phyloP scores from a whole-genome alignment of 2,329 filamentous ascomycete species.

The Claviceps maximensis region DNA sequence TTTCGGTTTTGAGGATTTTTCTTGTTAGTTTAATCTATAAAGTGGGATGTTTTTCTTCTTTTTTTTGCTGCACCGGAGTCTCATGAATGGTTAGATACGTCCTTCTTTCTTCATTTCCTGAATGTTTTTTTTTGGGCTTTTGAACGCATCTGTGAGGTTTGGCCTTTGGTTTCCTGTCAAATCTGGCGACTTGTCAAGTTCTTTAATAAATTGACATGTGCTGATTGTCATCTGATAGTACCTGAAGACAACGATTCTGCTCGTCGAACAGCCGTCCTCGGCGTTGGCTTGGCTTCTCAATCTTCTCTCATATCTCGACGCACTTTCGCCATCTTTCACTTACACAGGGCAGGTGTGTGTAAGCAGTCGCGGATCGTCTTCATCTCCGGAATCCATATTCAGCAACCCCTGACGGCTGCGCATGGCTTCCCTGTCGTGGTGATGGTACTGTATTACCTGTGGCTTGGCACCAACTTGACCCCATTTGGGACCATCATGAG shows the following conservation, averaged over 20 bases:
- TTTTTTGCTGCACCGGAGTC: not conserved
- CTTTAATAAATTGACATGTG: not conserved
- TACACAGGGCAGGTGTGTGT: slow-evolving; percentile 5
- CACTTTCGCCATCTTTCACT: not conserved
- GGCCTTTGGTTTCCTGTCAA: too few species aligned
- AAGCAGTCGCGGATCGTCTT: slow-evolving; percentile 17
- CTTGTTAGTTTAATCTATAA: not conserved
- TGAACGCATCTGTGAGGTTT: not conserved
- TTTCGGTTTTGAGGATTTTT: not conserved
- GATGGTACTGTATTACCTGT: slow-evolving; percentile 46
- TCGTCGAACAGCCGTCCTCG: not conserved
- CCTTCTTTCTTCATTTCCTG: not conserved
- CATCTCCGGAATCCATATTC: slow-evolving; percentile 25
- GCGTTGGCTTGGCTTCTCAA: not conserved
- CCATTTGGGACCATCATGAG: slow-evolving; percentile 35
- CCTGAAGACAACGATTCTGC: not conserved
- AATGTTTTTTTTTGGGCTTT: not conserved
- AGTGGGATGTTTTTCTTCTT: not conserved
- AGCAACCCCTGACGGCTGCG: slow-evolving; percentile 40
- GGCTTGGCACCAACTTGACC: slow-evolving; percentile 34
- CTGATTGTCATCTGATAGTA: not conserved
- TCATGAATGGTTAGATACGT: not conserved
- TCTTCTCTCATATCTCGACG: not conserved
- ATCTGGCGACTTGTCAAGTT: not conserved
- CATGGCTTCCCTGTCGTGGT: slow-evolving; percentile 29